These are phyloP conservation scores for Colletotrichum sp. DNA, from an alignment of 2,329 filamentous ascomycete genomes.

Conservation along the genomic window DNA sequence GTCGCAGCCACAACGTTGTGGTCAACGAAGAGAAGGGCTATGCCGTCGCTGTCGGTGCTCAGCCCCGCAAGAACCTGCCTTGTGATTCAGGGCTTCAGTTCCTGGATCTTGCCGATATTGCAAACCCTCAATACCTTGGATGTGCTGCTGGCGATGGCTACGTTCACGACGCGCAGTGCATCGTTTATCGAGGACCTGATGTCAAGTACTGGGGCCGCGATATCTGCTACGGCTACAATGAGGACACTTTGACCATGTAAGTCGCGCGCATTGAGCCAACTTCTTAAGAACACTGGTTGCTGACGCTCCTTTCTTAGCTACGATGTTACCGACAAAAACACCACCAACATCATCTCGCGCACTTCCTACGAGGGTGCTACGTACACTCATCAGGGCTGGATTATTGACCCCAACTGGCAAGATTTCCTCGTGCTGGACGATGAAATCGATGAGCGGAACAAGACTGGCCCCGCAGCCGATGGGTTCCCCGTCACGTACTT, in stretches of 20 bases:
- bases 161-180: constrained; percentile 64
- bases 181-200: constrained; percentile 60
- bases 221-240: constrained; percentile 63
- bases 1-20: constrained; percentile 52
- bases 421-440: constrained; percentile 57
- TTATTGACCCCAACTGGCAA: constrained; percentile 48
- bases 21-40: constrained; percentile 49
- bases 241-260: constrained; percentile 52
- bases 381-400: constrained; percentile 64
- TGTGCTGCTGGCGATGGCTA: constrained; percentile 61
- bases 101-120: constrained; percentile 59
- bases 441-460: constrained; percentile 53
- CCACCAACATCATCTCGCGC: constrained; percentile 50
- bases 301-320: constrained; percentile 34
- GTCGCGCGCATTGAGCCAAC: constrained; percentile 28
- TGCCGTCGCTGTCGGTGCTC: constrained; percentile 48
- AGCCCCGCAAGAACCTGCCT: constrained; percentile 38
- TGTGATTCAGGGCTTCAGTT: constrained; percentile 60
- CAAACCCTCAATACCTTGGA: constrained; percentile 57
- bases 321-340: constrained; percentile 54
- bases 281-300: accelerated
- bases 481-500: constrained; percentile 55
- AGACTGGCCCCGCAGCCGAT: constrained; percentile 41
- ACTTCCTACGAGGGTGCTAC: constrained; percentile 60
- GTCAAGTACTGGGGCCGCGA: constrained; percentile 49